phyloP scores from a whole-genome alignment of 2,329 filamentous ascomycete genomes.

The Xylaria sp. region DNA sequence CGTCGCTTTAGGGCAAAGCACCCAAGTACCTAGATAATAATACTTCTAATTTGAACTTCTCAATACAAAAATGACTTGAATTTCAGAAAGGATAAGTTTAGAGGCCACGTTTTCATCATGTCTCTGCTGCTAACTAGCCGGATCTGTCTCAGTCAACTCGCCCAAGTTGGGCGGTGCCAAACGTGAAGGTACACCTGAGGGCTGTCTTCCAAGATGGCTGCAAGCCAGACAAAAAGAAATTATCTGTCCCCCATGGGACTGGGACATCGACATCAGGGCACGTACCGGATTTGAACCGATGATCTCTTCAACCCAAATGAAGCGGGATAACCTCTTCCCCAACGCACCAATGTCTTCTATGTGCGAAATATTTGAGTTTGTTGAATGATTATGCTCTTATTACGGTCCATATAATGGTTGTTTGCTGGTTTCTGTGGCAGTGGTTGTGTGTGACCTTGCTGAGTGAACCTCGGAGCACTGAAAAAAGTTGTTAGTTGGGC shows the following conservation, averaged over 20 bases:
- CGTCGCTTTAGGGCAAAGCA: no score
- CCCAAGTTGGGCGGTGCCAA: no score
- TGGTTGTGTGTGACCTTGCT: background rate
- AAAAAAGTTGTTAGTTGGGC: no score
- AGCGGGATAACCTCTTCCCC: conserved; percentile 28
- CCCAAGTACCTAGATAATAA: no score
- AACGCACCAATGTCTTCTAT: conserved; percentile 5
- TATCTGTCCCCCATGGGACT: background rate
- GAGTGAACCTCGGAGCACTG: background rate
- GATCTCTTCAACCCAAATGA: conserved; percentile 27
- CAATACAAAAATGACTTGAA: no score
- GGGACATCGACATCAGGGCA: background rate
- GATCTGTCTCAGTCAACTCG: no score
- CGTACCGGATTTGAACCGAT: conserved; percentile 26
- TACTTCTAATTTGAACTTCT: no score
- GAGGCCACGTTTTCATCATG: no score
- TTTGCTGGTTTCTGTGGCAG: background rate
- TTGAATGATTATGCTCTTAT: background rate
- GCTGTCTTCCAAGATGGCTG: no score
- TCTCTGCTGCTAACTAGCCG: no score
- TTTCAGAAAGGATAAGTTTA: no score
- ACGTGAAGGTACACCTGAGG: no score
- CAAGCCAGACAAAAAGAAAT: background rate
- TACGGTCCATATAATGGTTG: background rate
- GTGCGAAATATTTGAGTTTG: background rate